These are phyloP conservation scores for Lomentospora prolificans DNA, from an alignment of 2,329 filamentous ascomycete species.

Conservation along the genomic window DNA sequence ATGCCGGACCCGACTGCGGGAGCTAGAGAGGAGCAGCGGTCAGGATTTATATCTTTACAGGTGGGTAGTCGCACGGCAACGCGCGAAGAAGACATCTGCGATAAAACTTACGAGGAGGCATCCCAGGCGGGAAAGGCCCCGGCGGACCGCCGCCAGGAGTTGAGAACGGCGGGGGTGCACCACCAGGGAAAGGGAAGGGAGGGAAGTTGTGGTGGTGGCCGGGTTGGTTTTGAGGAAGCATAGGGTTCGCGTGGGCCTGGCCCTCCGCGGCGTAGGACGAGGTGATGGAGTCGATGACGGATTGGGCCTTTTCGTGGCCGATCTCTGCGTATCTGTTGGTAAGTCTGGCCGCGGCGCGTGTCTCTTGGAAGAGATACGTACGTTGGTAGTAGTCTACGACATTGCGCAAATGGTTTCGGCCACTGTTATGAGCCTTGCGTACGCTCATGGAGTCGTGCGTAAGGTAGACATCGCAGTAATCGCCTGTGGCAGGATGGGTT, in stretches of 20 bases:
- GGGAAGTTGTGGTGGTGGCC: conserved; percentile 40
- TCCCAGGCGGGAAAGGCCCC: conserved; percentile 23
- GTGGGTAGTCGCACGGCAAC: too few species aligned
- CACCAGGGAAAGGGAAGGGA: conserved; percentile 55
- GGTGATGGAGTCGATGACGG: conserved; percentile 96
- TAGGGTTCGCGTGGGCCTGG: conserved; percentile 75
- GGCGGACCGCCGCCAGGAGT: conserved; percentile 15
- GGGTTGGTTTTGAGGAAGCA: conserved; percentile 63
- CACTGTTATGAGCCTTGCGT: conserved; percentile 95
- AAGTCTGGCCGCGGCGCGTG: conserved; percentile 6
- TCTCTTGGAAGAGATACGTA: conserved; percentile 27
- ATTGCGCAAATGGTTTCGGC: conserved; percentile 92
- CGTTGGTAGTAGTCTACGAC: conserved; percentile 98
- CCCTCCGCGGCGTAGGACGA: conserved; percentile 91
- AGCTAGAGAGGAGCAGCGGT: too few species aligned
- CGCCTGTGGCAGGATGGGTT: conserved; percentile 37
- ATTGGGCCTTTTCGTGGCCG: conserved; percentile 96
- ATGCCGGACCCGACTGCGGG: conserved; percentile 43
- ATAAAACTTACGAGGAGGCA: conserved; percentile 44
- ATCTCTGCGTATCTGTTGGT: conserved; percentile 53
- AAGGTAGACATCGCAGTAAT: conserved; percentile 99
- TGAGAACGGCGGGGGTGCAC: conserved; percentile 51
- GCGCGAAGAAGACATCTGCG: background rate
- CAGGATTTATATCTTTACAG: too few species aligned
- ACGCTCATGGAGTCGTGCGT: conserved; percentile 99